Percentiles rank a stretch among this genome's conserved stretches.
These are phyloP conservation scores for Syncephalis plumigaleata DNA, from an alignment of 371 early-diverging fungal species.

Conservation along the genomic window DNA sequence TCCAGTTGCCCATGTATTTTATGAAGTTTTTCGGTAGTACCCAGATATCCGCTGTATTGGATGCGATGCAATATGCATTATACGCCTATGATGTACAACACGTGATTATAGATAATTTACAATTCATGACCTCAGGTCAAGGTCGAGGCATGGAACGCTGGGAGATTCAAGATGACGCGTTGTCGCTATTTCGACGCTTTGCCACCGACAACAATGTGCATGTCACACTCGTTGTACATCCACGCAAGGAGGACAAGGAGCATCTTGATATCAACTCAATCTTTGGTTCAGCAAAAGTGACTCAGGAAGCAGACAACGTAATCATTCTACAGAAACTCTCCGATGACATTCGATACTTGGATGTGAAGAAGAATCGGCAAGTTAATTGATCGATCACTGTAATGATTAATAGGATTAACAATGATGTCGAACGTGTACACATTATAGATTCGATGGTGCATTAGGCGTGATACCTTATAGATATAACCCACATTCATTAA, in stretches of 20 bases:
- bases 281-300: slow-evolving; percentile 63
- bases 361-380: slow-evolving; percentile 47
- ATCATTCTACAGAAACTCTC: slow-evolving; percentile 33
- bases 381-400: neutral
- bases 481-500: slow-evolving; percentile 16
- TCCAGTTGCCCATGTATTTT: slow-evolving; percentile 51
- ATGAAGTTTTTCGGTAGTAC: slow-evolving; percentile 64
- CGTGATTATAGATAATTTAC: slow-evolving; percentile 57
- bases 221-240: slow-evolving; percentile 59
- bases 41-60: slow-evolving; percentile 34
- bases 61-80: slow-evolving; percentile 53
- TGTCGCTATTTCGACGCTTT: slow-evolving; percentile 43
- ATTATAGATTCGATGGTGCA: slow-evolving; percentile 45
- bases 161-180: slow-evolving; percentile 53
- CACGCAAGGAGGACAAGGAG: slow-evolving; percentile 39
- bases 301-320: slow-evolving; percentile 73
- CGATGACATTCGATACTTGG: slow-evolving; percentile 24
- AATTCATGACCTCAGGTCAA: slow-evolving; percentile 65
- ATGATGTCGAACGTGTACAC: neutral
- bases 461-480: slow-evolving; percentile 31
- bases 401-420: neutral
- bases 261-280: slow-evolving; percentile 48
- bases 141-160: slow-evolving; percentile 37
- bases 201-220: slow-evolving; percentile 58
- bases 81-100: slow-evolving; percentile 54